Base-by-base conservation (phyloP, 306 rosid genomes). In the Lagenaria siceraria region DNA sequence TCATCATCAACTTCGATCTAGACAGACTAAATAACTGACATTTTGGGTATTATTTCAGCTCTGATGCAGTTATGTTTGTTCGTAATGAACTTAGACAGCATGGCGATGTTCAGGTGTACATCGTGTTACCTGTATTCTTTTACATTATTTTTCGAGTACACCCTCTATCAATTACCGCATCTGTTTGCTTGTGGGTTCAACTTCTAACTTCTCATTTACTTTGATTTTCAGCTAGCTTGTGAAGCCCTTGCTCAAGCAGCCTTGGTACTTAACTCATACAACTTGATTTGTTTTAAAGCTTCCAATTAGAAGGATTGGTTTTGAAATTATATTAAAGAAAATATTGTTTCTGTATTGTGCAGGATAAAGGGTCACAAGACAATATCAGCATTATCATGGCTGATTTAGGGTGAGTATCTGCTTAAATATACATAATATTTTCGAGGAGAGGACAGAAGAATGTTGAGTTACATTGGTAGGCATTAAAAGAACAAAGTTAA, bases 161-260 rank as follows among this genome's bases (percentile, higher is more conserved):
- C 11, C 73, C 5, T 66, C 48, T 18, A 19, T 35, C 21, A 64
- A 63, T 31, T 38, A 66, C 55, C 11, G 10, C 14, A 6, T 70
- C 36, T 24, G 56, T 43, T 36, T 43, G 53, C 33, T 69, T 69
- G 14, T 43, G 21, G 21, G 36, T 69, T 24, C 36, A 46, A 43
- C 75, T 43, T 42, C 55, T 25, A 69, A 69, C 75, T 43, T 69
- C 51, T 69, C 55, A 15, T 35, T 65, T 54, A 8, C 52, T 58
- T 72, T 78, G 60, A 40, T 63, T 76, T 85, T 78, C 97, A 96
- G 99, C 78, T 80, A 42, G 99, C 99, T 54, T 84, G 91, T 51
- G 97, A 92, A 82, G 93, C 97, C 12, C 99, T 96, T 76, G 99
- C 92, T 42, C 84, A 88, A 85, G 92, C 95, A 12, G 98, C 94